Base-by-base conservation (phyloP, 2,329 filamentous ascomycete genomes). In the Penicillium expansum region DNA sequence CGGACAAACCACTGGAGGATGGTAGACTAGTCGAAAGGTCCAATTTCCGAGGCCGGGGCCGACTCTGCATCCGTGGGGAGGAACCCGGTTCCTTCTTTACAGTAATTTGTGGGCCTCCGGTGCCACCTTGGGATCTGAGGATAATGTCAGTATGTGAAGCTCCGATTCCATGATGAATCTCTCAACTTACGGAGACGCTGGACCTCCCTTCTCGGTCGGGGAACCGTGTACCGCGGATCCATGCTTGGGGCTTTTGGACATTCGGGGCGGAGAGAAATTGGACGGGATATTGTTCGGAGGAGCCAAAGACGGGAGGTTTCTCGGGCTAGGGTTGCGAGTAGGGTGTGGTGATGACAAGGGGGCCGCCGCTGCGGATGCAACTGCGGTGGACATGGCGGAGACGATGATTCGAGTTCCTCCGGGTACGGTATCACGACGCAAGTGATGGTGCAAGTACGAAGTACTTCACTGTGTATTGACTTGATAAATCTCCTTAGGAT, bases 21-120 rank as follows among this genome's bases (percentile, higher is more conserved):
- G 75, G 71, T 16, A 72, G 72, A 53, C 72, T 77, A 8, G 74
- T 76, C 5, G 76, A 78, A 27, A 79, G 70, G 56, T 80, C 77
- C 29, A 79, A 63, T 65, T 77, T 78, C 29, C 76, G 74, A 16
- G 77, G 77, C 44, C 77, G 74, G 47, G 77, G 77, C 35, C 77
- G 67, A 52, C 56, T 82, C 69, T 76, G 75, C 56, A 94, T 85
- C 62, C 89, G 89, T 52, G 93, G 93, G 45, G 93, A 97, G 41
- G 89, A 79, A 13, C 77, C 85, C 33, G 92, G 92, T 75, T 99
- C 94, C 77, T 97, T 97, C 82, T 97, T 97, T 58, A 99, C 92
- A 62, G 96, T 83, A 61, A 97, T 95, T 77, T 91, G 92, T 39
- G 90, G 90, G 57, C 81, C 76, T 49, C 81, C 73, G 20, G 10